Evolutionary conservation across 2,329 filamentous ascomycete species (phyloP), one percentile per base, ranked within the genome.

Genomic region (Truncatella angustata): DNA sequence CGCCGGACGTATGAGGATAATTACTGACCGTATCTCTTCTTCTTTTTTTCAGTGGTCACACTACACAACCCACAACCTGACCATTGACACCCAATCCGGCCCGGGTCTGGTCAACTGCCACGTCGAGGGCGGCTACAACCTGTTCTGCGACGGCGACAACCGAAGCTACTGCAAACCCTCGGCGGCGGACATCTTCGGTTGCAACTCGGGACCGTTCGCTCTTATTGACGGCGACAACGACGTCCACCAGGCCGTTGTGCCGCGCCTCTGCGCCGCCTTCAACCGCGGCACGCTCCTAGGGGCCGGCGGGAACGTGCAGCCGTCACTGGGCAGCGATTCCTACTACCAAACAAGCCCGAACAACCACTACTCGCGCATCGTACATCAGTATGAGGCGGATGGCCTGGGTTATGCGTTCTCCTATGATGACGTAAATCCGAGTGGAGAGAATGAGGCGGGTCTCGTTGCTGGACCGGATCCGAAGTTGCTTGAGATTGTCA

Each of bases 341-440:
- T 82, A 80, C 65, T 82, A 82, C 62, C 65, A 62, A 2, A 53
- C 24, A n/a, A 57, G 67, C 42, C 72, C 75, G 0, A 77, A 75
- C 10, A 74, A 69, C 59, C 83, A 86, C 62, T 88, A 86, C 62
- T 71, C 79, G 26, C 72, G 81, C 7, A 72, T 87, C 35, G 75
- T 88, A 2, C 85, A 88, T 65, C 66, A 75, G 34, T 74, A 80
- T 46, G 82, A 86, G 67, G 62, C 76, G 4, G 82, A 87, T 63
- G 77, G 77, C 1, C 70, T 73, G 40, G 85, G 85, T 0, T 88
- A 88, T 62, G 79, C 82, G 0, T 88, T 87, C 61, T 75, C 85
- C 0, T 88, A 87, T 58, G 85, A 88, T 60, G 85, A 88, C 62
- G 85, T 88, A 16, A 80, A 81, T 50, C 78, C 82, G 0, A 71